Base-by-base conservation (phyloP, 2,329 filamentous ascomycete genomes). In the Furcasterigmium furcatum region DNA sequence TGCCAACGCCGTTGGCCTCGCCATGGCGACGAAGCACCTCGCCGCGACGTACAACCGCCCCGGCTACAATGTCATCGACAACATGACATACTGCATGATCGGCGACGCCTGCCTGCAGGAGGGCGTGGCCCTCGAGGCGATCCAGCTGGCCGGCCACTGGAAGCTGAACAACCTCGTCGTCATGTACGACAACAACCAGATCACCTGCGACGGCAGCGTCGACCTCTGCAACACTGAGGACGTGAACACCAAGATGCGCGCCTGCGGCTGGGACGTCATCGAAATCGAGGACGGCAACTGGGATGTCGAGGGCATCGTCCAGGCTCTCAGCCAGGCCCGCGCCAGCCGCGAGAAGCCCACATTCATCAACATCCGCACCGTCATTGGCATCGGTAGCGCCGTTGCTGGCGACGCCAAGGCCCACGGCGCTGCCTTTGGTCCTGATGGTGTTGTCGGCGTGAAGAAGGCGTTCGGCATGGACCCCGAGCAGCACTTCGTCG, bases 101-200 rank as follows among this genome's bases (percentile, higher is more conserved):
- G 76, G 77, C 10, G 76, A 80, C 49, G 76, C 73, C 1, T 80
- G 76, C 54, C 57, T 80, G 16, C 73, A 77, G 54, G 77, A 81
- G 52, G 78, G 77, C 13, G 75, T 80, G 2, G 76, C 64, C 0
- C 60, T 78, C 3, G 78, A 81, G 51, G 73, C 77, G 0, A 72
- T 81, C 34, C 73, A 71, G 0, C 63, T 79, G 13, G 77, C 76
- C 13, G 76, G 76, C 1, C 74, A 76, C 53, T 61, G 70, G 50
- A 65, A 64, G 41, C 60, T 81, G 3, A 70, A 77, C 53, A 80
- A 80, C 55, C 57, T 81, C 14, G 71, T 68, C 1, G 55, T 80
- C 13, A 72, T 80, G 18, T 80, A 80, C 48, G 77, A 81, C 53
- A 80, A 81, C 55, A 80, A 81, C 55, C 70, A 76, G 47, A 67